Base-by-base conservation (phyloP, 2,329 filamentous ascomycete species). In the Cladosporium sp. region DNA sequence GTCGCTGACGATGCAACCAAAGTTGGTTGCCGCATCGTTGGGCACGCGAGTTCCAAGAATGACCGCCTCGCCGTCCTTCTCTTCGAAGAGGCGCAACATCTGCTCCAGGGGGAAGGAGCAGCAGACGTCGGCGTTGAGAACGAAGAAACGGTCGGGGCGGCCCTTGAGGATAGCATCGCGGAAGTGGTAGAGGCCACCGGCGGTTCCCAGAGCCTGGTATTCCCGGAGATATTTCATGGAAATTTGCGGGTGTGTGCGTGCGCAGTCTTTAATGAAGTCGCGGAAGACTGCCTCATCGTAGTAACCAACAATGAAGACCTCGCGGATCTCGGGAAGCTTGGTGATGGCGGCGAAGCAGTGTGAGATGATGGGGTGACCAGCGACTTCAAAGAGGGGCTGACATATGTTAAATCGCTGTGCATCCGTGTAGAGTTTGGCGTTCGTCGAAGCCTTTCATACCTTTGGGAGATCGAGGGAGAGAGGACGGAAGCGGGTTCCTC, bases 281-380 rank as follows among this genome's bases (percentile, higher is more conserved):
- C 90, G 88, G 81, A 97, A 96, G 64, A 97, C 89, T 39, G 83
- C 81, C 76, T 97, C 93, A 69, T 99, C 93, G 72, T 97, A 99
- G 82, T 99, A 99, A 67, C 93, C 93, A 67, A 99, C 95, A 66
- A 99, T 85, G 77, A 93, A 91, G 63, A 99, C 92, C 73, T 99
- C 93, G 68, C 90, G 88, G 71, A 99, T 89, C 65, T 88, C 86
- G 64, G 89, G 86, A 54, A 97, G 88, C 70, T 91, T 95, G 59
- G 88, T 84, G 65, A 97, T 82, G 64, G 93, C 90, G 65, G 86
- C 88, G 69, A 99, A 82, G 78, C 91, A 96, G 79, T 99, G 93
- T 80, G 91, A 92, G 77, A 97, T 90, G 75, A 99, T 97, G 62
- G 92, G 90, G 73, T 99, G 93, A 62, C 93, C 93, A 61, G 93